phyloP scores from a whole-genome alignment of 2,329 filamentous ascomycete genomes.

The Calonectria pseudoreteaudii region DNA sequence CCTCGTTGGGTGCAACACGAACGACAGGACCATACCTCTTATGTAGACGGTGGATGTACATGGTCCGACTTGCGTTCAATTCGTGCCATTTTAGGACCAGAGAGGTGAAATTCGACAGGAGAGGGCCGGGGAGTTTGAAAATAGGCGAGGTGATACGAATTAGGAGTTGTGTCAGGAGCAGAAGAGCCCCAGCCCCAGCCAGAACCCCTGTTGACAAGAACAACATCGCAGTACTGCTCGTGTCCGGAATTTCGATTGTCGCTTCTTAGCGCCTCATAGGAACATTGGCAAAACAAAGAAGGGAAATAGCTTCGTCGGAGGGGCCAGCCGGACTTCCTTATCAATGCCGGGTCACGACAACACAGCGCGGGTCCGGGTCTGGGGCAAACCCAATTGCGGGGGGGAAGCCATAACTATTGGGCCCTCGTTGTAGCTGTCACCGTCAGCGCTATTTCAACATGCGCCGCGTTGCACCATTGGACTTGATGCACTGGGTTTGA shows the following conservation, averaged over 20 bases:
- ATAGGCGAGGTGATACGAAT: constrained; percentile 49
- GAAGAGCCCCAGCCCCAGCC: constrained; percentile 32
- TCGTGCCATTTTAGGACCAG: constrained; percentile 67
- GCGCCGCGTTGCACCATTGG: neutral
- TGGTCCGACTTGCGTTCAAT: constrained; percentile 63
- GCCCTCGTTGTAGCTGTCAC: neutral
- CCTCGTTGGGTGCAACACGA: constrained; percentile 68
- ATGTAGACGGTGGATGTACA: constrained; percentile 68
- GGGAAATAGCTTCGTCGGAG: neutral
- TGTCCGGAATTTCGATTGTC: too few relatives aligned
- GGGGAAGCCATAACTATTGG: neutral
- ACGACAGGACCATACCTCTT: constrained; percentile 67
- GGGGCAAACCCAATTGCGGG: constrained; percentile 26
- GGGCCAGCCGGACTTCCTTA: constrained; percentile 30
- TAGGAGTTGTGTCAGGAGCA: constrained; percentile 42
- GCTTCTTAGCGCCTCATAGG: too few relatives aligned
- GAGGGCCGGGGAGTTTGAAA: constrained; percentile 61
- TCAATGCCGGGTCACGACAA: constrained; percentile 27
- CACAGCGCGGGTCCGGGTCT: constrained; percentile 26
- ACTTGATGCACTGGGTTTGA: neutral
- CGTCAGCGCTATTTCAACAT: neutral
- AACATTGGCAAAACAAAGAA: neutral
- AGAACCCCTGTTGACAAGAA: constrained; percentile 45
- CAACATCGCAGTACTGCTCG: constrained; percentile 34
- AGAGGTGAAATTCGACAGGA: constrained; percentile 61